Conservation (phyloP, 2,329 filamentous ascomycete genomes). For the Phialocephala subalpina region DNA sequence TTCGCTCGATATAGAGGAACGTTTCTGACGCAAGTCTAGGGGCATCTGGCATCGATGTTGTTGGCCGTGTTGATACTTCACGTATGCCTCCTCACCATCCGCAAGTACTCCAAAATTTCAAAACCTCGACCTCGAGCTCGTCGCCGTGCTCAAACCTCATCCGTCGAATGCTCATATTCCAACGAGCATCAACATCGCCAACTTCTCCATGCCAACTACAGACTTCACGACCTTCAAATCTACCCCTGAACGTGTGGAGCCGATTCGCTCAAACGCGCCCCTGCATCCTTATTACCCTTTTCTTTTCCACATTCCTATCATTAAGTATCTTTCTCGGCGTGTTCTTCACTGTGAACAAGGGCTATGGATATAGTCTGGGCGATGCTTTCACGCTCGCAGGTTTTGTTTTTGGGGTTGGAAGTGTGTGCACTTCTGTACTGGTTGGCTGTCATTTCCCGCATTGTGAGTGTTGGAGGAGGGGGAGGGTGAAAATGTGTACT, state of each 20-base stretch:
- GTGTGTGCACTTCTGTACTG: background rate
- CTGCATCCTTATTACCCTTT: background rate
- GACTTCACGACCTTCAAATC: background rate
- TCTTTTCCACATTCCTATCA: background rate
- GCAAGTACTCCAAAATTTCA: background rate
- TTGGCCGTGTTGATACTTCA: background rate
- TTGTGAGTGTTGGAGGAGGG: background rate
- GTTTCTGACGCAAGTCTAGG: background rate
- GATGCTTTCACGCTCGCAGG: background rate
- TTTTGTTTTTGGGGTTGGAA: background rate
- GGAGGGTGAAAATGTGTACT: background rate
- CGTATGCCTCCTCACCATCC: background rate
- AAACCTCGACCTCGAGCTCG: background rate
- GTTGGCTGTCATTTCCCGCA: background rate
- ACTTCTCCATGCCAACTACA: background rate
- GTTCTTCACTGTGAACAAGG: background rate
- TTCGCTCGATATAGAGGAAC: background rate
- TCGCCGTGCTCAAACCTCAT: background rate
- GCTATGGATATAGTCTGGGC: background rate
- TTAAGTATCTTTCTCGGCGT: background rate
- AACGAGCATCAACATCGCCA: background rate
- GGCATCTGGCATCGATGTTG: background rate
- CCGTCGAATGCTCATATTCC: background rate
- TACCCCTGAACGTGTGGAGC: background rate
- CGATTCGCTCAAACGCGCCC: background rate